A percentile compares a stretch with the other conserved stretches of the same genome.
Evolutionary conservation across 2,329 filamentous ascomycete genomes (phyloP).

Genomic region (Cordyceps fumosorosea): DNA sequence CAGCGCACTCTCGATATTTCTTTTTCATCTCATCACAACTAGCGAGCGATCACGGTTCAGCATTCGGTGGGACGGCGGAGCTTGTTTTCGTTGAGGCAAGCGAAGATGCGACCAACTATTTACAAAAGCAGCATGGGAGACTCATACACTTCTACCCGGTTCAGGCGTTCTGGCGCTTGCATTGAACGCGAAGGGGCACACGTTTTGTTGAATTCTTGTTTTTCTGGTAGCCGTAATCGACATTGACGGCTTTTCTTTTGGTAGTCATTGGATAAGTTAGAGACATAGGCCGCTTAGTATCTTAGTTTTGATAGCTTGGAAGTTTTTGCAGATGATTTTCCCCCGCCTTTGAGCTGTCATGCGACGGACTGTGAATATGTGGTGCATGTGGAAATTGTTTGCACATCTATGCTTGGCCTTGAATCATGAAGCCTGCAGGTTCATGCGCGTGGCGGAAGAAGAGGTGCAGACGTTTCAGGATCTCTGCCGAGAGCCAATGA

Average conservation of each 20-base stretch:
- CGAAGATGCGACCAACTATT: background rate
- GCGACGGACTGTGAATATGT: background rate
- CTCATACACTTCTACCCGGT: background rate
- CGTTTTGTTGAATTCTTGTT: background rate
- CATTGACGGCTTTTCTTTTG: background rate
- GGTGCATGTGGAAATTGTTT: background rate
- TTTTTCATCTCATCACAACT: background rate
- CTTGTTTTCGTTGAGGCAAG: background rate
- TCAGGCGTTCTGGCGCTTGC: background rate
- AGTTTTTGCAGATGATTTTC: background rate
- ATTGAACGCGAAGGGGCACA: background rate
- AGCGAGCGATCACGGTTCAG: background rate
- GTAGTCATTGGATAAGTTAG: background rate
- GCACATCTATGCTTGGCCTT: background rate
- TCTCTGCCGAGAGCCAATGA: background rate
- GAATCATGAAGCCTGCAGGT: background rate
- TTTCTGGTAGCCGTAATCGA: background rate
- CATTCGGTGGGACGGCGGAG: background rate
- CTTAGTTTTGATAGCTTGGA: background rate
- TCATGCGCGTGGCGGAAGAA: background rate
- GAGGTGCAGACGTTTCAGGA: background rate
- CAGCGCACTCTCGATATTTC: background rate
- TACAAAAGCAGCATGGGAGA: slow-evolving; percentile 1
- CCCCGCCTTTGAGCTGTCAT: background rate
- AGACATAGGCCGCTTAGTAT: background rate